Evolutionary conservation across 2,329 filamentous ascomycete species (phyloP), one percentile per base, ranked within the genome.

Genomic region (Volutella citrinella): DNA sequence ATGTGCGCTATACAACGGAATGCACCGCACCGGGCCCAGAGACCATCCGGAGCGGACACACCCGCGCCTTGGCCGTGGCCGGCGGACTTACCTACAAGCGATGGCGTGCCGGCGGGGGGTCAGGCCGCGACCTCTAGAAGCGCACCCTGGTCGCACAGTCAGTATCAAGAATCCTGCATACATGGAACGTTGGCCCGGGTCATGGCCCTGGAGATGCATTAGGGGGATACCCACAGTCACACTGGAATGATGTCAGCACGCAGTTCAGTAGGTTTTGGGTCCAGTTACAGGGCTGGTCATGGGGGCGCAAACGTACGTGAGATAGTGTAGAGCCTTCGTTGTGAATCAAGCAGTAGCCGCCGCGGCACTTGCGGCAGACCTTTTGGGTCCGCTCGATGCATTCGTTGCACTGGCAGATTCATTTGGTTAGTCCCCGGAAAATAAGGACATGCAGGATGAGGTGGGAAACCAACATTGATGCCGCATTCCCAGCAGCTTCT

Each of bases 401-500:
- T 23, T 78, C 73, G 31, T 77, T 74, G 57, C 90, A 95, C 82
- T 89, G 45, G 29, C 16, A 21, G 20, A 13, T 18, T 31, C 32
- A 40, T 47, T 26, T 45, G 47, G 29, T 10, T 30, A 12, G 14
- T 19, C 9, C 12, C n/a, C 25, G 13, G 26, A n/a, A 22, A 29
- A 34, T 13, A n/a, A 5, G 18, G 11, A 13, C 12, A 22, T 17
- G 19, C 19, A 18, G 27, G 17, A 33, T 16, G 16, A 26, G 25
- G 29, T 24, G 2, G 14, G 5, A 12, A 10, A 58, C 78, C 67
- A 65, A 88, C 84, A 40, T 86, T 91, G 43, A 76, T 78, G 32
- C 87, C 88, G 59, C 89, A 95, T 60, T 90, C 88, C 75, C 87
- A 93, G 66, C 89, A 95, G 52, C 88, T 78, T 49, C 66, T 69